phyloP scores from a whole-genome alignment of 1,284 basidiomycete species.

The Caloboletus firmus region DNA sequence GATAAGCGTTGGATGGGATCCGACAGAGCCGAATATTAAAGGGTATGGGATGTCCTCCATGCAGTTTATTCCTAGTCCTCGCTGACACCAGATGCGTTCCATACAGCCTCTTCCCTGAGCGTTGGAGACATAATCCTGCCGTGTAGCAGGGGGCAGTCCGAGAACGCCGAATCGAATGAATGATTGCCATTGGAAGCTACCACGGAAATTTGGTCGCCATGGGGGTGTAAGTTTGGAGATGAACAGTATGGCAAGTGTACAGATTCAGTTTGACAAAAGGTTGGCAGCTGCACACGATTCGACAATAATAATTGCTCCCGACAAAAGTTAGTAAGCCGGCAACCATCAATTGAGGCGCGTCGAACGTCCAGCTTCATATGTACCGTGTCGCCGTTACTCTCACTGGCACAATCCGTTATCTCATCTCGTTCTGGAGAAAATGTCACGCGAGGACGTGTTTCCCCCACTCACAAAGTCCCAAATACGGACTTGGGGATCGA shows the following conservation, averaged over 20 bases:
- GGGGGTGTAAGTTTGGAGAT: neutral
- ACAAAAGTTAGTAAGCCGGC: no score
- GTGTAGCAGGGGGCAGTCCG: neutral
- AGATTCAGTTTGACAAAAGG: neutral
- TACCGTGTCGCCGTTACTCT: no score
- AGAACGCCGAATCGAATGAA: no score
- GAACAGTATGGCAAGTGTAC: neutral
- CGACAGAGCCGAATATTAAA: neutral
- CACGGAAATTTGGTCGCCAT: neutral
- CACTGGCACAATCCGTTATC: neutral
- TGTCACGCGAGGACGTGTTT: neutral
- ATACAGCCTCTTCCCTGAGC: no score
- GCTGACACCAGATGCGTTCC: neutral
- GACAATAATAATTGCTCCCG: no score
- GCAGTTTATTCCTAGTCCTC: neutral
- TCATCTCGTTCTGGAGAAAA: neutral
- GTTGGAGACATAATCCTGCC: neutral
- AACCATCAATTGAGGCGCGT: no score
- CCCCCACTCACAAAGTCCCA: neutral
- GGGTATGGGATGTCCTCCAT: neutral
- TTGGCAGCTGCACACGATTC: no score
- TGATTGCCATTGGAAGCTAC: neutral
- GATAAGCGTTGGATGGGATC: neutral
- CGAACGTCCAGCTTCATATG: no score
- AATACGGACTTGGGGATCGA: constrained; percentile 34